Evolutionary conservation across 768 basidiomycete genomes (phyloP).

Genomic region (Termitomyces sp.): DNA sequence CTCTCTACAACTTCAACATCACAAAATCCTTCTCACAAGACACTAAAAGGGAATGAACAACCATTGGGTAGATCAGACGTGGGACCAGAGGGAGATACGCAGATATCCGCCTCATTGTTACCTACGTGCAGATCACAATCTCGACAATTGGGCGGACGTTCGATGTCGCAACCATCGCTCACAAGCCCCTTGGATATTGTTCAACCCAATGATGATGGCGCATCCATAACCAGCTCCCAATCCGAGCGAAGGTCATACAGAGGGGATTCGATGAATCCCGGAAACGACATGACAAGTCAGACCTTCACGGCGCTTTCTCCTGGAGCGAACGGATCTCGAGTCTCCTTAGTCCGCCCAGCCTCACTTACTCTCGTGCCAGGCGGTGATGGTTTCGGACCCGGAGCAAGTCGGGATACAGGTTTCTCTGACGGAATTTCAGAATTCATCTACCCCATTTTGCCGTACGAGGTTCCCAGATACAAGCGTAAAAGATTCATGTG

Average conservation of each 20-base stretch:
- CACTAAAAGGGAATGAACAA: not conserved
- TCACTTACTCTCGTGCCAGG: not conserved
- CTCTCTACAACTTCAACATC: not conserved
- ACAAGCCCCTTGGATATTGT: not conserved
- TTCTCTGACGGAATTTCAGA: not conserved
- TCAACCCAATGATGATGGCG: not conserved
- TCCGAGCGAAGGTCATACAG: not conserved
- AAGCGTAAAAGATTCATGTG: constrained; percentile 6
- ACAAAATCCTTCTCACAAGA: not conserved
- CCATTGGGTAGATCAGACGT: not conserved
- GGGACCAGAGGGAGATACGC: not conserved
- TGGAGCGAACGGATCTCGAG: not conserved
- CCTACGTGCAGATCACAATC: not conserved
- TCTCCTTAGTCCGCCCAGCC: not conserved
- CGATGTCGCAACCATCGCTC: not conserved
- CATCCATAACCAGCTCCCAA: not conserved
- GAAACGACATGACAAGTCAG: not conserved
- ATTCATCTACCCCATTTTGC: constrained; percentile 1
- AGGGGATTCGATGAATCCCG: not conserved
- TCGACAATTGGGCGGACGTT: not conserved
- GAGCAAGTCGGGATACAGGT: not conserved
- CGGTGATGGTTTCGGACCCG: not conserved
- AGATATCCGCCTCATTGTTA: not conserved
- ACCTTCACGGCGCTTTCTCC: not conserved
- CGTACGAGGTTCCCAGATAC: constrained; percentile 4